Percentiles rank a stretch among this genome's conserved stretches.
Evolutionary conservation across 139 green algal species (phyloP).

Genomic region (Auxenochlorella pyrenoidosa): DNA sequence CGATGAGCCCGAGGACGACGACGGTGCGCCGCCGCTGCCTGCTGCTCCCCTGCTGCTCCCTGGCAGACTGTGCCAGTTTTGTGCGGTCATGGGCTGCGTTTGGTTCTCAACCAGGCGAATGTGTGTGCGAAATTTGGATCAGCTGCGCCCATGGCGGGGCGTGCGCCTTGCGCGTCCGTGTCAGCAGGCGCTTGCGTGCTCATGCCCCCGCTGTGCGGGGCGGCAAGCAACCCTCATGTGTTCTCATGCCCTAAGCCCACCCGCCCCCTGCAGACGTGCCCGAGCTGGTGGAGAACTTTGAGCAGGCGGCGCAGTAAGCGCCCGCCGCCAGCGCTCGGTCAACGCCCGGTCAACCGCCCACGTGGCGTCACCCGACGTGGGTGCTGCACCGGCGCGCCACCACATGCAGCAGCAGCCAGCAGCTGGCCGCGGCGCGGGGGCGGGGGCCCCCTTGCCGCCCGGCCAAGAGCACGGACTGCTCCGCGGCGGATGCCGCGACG

Average conservation of each 20-base stretch:
- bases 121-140: too few relatives aligned
- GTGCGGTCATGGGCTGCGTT: too few relatives aligned
- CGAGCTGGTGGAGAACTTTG: constrained; percentile 94
- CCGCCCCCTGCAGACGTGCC: constrained; percentile 78
- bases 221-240: not conserved
- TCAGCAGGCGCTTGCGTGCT: too few relatives aligned
- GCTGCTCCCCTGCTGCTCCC: too few relatives aligned
- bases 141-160: too few relatives aligned
- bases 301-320: constrained; percentile 52
- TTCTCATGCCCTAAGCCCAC: not conserved
- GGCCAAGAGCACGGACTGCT: not conserved
- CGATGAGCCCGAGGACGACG: constrained; percentile 21
- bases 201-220: too few relatives aligned
- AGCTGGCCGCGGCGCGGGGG: not conserved
- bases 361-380: not conserved
- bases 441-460: not conserved
- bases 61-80: not conserved
- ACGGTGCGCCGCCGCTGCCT: not conserved
- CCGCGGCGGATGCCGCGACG: not conserved
- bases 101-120: too few relatives aligned
- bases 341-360: too few relatives aligned
- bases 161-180: too few relatives aligned
- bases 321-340: not conserved
- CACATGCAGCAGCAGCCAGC: constrained; percentile 12
- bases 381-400: not conserved